Base-by-base conservation (phyloP, 495 filamentous ascomycete species). In the Lichenothelia convexa region DNA sequence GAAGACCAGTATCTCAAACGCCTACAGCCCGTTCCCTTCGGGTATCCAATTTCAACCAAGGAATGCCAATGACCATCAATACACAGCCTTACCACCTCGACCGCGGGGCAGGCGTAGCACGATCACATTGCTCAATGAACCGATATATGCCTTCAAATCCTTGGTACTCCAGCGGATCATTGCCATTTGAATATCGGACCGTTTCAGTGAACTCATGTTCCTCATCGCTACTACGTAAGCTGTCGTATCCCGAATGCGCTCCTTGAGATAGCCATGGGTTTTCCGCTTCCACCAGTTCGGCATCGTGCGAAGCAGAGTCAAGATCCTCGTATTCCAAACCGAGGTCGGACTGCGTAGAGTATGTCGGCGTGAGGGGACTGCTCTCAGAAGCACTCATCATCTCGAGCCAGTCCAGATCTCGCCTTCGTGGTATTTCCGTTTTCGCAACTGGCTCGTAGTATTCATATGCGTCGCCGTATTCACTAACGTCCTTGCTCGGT, bases 71-170 rank as follows among this genome's bases (percentile, higher is more conserved):
- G n/a, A n/a, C n/a, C n/a, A n/a, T n/a, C n/a, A n/a, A n/a, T n/a
- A n/a, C n/a, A n/a, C n/a, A n/a, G n/a, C n/a, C n/a, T n/a, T n/a
- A n/a, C n/a, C n/a, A n/a, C n/a, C n/a, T n/a, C n/a, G n/a, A n/a
- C n/a, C n/a, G n/a, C n/a, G n/a, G n/a, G n/a, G n/a, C n/a, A n/a
- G n/a, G n/a, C n/a, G n/a, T 57, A 29, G 73, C 68, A 13, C 62
- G 60, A 53, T 93, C 81, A 50, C 85, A 89, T 45, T 91, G 79
- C 51, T 80, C 80, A 32, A 95, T 47, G 53, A 93, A 94, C 27
- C 68, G 68, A 53, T 86, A 81, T 15, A 95, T 83, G 0, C 86
- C 87, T 45, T 91, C 78, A 12, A 81, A 54, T 5, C 82, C 82
- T 43, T 87, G 80, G 48, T 79, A 86, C 23, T 75, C 73, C 43